Base-by-base conservation (phyloP, 2,329 filamentous ascomycete genomes). In the Talaromyces atroroseus region DNA sequence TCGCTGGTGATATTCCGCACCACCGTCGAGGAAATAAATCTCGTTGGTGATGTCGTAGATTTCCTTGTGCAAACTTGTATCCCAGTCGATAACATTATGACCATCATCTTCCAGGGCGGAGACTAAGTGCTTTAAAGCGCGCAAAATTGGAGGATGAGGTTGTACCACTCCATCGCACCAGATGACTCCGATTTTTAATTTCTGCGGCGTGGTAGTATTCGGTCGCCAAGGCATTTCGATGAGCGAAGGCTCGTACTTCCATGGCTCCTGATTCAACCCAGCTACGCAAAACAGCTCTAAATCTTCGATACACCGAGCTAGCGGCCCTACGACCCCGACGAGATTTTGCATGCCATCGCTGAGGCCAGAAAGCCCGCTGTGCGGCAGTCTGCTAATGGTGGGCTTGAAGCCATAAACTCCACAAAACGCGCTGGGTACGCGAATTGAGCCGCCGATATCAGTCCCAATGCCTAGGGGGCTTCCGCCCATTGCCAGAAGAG, bases 391-490 rank as follows among this genome's bases (percentile, higher is more conserved):
- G 24, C 58, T 59, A 52, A 58, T 57, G 29, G 62, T 63, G 20
- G 65, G 64, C 23, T 63, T 62, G 40, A 67, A 52, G 26, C 64
- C 62, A 42, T 65, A 68, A 14, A 65, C 38, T 29, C 65, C 65
- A 56, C 61, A 64, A 46, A 65, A 63, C 5, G 62, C 63, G 11
- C 63, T 59, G 1, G 65, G 64, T 23, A 57, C 60, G 18, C 65
- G 64, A 16, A 68, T 63, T 29, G 63, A 65, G 12, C 64, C 65
- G 16, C 78, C 79, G 54, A 87, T 86, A 59, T 87, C 84, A 1
- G 83, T 84, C 1, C 84, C 84, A 0, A 87, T 74, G 4, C 86
- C 86, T 0, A 86, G 55, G 0, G 78, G 77, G 53, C 80, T 84
- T n/a, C 85, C 86, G 14, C 71, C 70, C 57, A 88, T 78, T 0